Evolutionary conservation across 257 asterid species (phyloP), one percentile per base, ranked within the genome.

Genomic region (Gynochthodes officinalis): DNA sequence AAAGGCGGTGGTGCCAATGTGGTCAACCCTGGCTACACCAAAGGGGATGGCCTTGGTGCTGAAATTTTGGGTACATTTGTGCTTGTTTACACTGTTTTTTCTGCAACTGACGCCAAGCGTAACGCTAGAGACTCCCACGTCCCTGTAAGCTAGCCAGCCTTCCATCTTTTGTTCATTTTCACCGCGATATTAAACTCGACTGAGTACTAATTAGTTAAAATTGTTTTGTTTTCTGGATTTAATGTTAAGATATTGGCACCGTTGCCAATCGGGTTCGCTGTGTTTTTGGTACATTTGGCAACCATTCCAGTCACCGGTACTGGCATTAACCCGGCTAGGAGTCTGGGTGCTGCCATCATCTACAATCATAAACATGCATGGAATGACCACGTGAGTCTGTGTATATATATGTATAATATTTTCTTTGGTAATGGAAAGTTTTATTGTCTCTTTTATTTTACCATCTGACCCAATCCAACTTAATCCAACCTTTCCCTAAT

Each of bases 121-220:
- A 82, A 39, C 23, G 86, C 86, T 10, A 65, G 86, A 69, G 86
- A 82, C 76, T 82, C 86, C 0, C 86, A 82, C 60, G 81, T 82
- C 50, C 86, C 86, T 43, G 86, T 78, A 82, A 74, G 82, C 27
- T 30, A 46, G 1, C 16, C 14, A 46, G n/a, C 42, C 23, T 37
- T 37, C 7, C 42, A 37, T 44, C 62, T 39, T 7, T 4, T 28
- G 9, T 11, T 21, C n/a, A n/a, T n/a, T n/a, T n/a, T n/a, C n/a
- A n/a, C n/a, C n/a, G n/a, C n/a, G n/a, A n/a, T n/a, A n/a, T n/a
- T n/a, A n/a, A n/a, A n/a, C n/a, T n/a, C n/a, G n/a, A n/a, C n/a
- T n/a, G n/a, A 7, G 7, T 15, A 32, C 62, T n/a, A 23, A 42
- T 57, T 7, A 48, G 32, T 30, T 37, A 59, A 49, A 46, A 0